Conservation (phyloP, 176 grass and related monocot species). For the Ensete ventricosum region DNA sequence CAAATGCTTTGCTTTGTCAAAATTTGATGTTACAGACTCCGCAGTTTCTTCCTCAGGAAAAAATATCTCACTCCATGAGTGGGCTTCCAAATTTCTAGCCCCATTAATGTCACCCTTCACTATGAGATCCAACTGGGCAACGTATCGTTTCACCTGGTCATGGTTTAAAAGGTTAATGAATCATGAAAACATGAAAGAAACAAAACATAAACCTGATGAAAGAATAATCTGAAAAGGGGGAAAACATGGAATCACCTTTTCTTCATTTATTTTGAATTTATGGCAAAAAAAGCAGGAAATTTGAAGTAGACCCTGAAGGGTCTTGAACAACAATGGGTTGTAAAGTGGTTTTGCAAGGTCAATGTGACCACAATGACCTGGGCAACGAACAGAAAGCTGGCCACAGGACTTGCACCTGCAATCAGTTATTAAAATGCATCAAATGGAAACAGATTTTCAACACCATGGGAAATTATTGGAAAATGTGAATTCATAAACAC, state of each 20-base stretch:
- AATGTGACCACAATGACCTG: conserved; percentile 89
- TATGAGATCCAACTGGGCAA: conserved; percentile 45
- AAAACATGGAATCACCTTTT: conserved; percentile 32
- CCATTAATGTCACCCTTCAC: conserved; percentile 50
- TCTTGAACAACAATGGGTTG: conserved; percentile 70
- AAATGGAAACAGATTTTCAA: conserved; percentile 11
- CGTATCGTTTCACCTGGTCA: conserved; percentile 54
- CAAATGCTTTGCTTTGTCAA: conserved; percentile 18
- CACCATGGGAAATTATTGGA: background rate
- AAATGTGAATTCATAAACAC: background rate
- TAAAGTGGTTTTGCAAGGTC: conserved; percentile 60
- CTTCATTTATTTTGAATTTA: conserved; percentile 48
- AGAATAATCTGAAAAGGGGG: conserved; percentile 1
- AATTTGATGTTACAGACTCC: conserved; percentile 27
- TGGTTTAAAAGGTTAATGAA: conserved; percentile 13
- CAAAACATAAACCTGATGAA: background rate
- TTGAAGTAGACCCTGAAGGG: conserved; percentile 48
- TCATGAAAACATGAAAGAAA: background rate
- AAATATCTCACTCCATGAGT: background rate
- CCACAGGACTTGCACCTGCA: conserved; percentile 79
- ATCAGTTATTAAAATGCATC: conserved; percentile 14
- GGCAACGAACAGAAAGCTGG: conserved; percentile 47
- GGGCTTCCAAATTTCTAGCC: conserved; percentile 52
- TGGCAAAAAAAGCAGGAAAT: conserved; percentile 63
- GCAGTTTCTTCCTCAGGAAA: conserved; percentile 23